These are phyloP conservation scores for Pseudopediastrum boryanum DNA, from an alignment of 139 green algal genomes.

Conservation along the genomic window DNA sequence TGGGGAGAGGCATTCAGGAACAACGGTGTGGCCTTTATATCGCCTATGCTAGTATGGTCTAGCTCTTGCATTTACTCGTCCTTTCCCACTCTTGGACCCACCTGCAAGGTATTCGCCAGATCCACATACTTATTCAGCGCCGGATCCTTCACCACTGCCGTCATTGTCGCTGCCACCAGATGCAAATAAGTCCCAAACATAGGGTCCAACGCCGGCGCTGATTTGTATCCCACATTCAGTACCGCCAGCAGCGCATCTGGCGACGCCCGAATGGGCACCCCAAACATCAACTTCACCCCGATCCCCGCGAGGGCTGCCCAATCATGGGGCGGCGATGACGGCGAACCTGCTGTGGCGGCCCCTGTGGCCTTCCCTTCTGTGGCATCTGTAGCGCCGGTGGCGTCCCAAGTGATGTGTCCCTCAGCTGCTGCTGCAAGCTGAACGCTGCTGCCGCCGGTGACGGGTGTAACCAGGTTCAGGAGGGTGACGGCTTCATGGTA, in stretches of 20 bases:
- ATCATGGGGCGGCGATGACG: no score
- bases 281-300: constrained; percentile 29
- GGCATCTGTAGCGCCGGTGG: constrained; percentile 28
- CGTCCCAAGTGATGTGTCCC: neutral
- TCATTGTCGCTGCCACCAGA: constrained; percentile 53
- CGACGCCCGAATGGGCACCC: constrained; percentile 46
- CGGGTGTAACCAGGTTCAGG: neutral
- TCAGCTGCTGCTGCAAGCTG: constrained; percentile 36
- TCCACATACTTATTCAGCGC: constrained; percentile 52
- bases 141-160: constrained; percentile 53
- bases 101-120: constrained; percentile 33
- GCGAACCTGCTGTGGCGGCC: neutral
- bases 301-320: no score
- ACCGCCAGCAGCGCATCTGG: constrained; percentile 43
- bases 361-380: constrained; percentile 27
- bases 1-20: no score
- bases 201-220: constrained; percentile 2
- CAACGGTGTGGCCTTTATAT: neutral
- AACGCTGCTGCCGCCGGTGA: constrained; percentile 36
- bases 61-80: neutral
- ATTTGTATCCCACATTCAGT: constrained; percentile 54
- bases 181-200: constrained; percentile 60
- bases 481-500: constrained; percentile 7
- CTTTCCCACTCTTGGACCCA: neutral
- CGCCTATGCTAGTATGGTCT: neutral